phyloP scores from a whole-genome alignment of 148 eudicot genomes.

The Silene uniflora region DNA sequence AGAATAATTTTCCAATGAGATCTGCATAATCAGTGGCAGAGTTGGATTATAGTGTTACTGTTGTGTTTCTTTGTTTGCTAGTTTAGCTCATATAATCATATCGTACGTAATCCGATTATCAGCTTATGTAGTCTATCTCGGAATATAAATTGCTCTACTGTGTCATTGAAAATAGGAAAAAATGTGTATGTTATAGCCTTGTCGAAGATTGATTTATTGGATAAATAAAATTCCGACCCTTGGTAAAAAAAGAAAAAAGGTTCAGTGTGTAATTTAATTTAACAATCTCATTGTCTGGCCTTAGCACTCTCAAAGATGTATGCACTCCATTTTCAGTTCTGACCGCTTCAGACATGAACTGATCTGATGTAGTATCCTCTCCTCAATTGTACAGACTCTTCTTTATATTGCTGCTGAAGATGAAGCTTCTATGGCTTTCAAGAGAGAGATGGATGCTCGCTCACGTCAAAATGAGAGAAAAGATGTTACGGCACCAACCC shows the following conservation, averaged over 20 bases:
- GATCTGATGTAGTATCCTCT: slow-evolving; percentile 12
- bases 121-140: slow-evolving; percentile 6
- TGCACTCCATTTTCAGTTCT: not conserved
- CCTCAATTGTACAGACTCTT: slow-evolving; percentile 51
- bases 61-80: not conserved
- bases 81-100: not conserved
- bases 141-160: not conserved
- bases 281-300: not conserved
- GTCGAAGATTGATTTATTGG: not conserved
- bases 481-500: slow-evolving; percentile 26
- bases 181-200: not conserved
- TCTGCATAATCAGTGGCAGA: slow-evolving; percentile 2
- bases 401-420: slow-evolving; percentile 84
- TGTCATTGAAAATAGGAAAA: not conserved
- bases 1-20: not conserved
- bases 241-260: too few species aligned
- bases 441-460: slow-evolving; percentile 63
- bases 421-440: slow-evolving; percentile 67
- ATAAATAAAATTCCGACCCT: not conserved
- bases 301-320: not conserved
- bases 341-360: not conserved
- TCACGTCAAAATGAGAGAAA: slow-evolving; percentile 54
- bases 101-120: not conserved
- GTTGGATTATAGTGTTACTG: not conserved
- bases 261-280: not conserved